Evolutionary conservation across 768 basidiomycete genomes (phyloP), one percentile per base, ranked within the genome.

Genomic region (Naganishia friedmannii): DNA sequence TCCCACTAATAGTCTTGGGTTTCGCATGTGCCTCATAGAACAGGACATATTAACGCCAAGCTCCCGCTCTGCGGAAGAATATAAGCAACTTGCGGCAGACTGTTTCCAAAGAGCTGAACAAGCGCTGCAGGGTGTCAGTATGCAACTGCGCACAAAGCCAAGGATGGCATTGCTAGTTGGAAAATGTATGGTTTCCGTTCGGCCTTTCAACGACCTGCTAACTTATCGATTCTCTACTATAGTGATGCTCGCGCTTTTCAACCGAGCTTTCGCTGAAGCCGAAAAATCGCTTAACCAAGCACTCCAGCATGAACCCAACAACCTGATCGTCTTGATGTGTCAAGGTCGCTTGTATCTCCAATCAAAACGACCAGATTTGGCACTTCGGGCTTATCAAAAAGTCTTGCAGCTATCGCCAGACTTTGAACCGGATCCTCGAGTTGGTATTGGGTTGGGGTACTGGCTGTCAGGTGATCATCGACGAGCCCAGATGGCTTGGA

Each of bases 371-470:
- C 91, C 87, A 75, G 85, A 87, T 29, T 88, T 89, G 55, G 89
- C 96, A 3, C 85, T 99, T 31, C 88, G 89, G 72, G 77, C 88
- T 6, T 97, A 95, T 79, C 95, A 97, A 78, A 87, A 88, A 57
- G 89, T 94, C 10, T 84, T 98, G 13, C 84, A 86, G 34, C 85
- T 90, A 51, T 88, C 87, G 67, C 93, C 95, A 0, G 82, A 85
- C 21, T 93, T 91, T 53, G 45, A 56, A 19, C 96, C 95, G 0
- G 95, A 99, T 80, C 95, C 96, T 39, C 87, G 96, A 8, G 90
- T 98, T 69, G 96, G 96, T 21, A 92, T 98, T 48, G 96, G 96
- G 10, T 83, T 99, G 5, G 97, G 95, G 80, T 83, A 93, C 26
- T 98, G 92, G 92, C 87, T 90, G 4, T 83, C 96, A 82, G 90